Base-by-base conservation (phyloP, 345 rosid genomes). In the Crucihimalaya himalaica region DNA sequence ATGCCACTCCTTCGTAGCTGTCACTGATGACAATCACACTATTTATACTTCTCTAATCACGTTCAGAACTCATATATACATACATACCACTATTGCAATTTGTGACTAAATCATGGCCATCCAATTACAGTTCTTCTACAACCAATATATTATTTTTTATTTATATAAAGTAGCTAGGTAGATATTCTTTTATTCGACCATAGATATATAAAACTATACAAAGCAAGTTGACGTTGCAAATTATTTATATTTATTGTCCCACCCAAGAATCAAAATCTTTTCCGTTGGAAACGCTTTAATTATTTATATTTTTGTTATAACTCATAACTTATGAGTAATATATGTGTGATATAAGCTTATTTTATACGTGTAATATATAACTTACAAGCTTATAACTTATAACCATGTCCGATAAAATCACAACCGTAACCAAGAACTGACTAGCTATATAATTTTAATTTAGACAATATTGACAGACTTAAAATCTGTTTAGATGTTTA, bases 211-310 rank as follows among this genome's bases (percentile, higher is more conserved):
- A 9, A 63, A 72, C 42, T 19, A 52, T 27, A 42, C 8, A 20
- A 53, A 53, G 54, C 76, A 72, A 72, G 56, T 72, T 63, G 70
- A 37, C 56, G 11, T n/a, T 62, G 45, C 37, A 72, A 12, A 31
- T 8, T 45, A 11, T 16, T 45, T 45, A 5, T 43, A 20, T 19
- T n/a, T 6, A 5, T 40, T 54, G 58, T 56, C 37, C 66, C 57
- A 34, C n/a, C 59, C 43, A 47, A 73, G 42, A 55, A 45, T 73
- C 71, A 65, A 56, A 66, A 47, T 59, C 58, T 64, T 31, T 35
- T 46, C 66, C 64, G 12, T 50, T 73, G 65, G 21, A 64, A 67
- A 57, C 58, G 29, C 71, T 63, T 63, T 23, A 19, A n/a, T n/a
- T n/a, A n/a, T n/a, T n/a, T n/a, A n/a, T n/a, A n/a, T n/a, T n/a